Base-by-base conservation (phyloP, 352 stramenopile species). In the Globisporangium barbulae region DNA sequence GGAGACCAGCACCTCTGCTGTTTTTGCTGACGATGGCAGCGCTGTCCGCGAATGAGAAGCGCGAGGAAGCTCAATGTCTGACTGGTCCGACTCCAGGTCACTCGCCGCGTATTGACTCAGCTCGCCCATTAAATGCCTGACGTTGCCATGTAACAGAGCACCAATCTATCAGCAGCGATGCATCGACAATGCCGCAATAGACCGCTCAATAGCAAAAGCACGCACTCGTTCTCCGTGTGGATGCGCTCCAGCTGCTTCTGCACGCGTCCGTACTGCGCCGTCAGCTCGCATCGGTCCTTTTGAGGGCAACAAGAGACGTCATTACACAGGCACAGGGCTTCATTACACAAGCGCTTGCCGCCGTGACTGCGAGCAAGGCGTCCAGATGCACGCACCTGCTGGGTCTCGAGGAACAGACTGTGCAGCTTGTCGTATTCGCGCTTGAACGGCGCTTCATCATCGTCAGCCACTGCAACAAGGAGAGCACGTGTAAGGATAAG, bases 21-120 rank as follows among this genome's bases (percentile, higher is more conserved):
- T 13, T 49, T 19, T 15, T 17, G 49, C 39, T 10, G 25, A 21
- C 21, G 59, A 48, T 12, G 47, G 21, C 12, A 52, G 37, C 22
- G 41, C 37, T 50, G n/a, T 45, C 30, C 37, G 47, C 9, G 48
- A 13, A 21, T 59, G 48, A 7, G 54, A 37, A 10, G 56, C 8
- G 21, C 64, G 48, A n/a, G 74, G 54, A 5, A 64, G 42, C 45
- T 81, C 71, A 8, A 73, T 47, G 53, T 83, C 75, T 15, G 75
- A 83, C 61, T 76, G 61, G 39, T 82, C 76, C 37, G 76, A 80
- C 54, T 82, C 76, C 49, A 85, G 74, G 60, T 85, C 76, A 44
- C 73, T 81, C 54, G 61, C 52, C 39, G 65, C 48, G 55, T 78
- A 85, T 55, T 71, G 66, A 28, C 60, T 70, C 59, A 85, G 60